phyloP scores from a whole-genome alignment of 2,329 filamentous ascomycete genomes.

The Biscogniauxia mediterranea region DNA sequence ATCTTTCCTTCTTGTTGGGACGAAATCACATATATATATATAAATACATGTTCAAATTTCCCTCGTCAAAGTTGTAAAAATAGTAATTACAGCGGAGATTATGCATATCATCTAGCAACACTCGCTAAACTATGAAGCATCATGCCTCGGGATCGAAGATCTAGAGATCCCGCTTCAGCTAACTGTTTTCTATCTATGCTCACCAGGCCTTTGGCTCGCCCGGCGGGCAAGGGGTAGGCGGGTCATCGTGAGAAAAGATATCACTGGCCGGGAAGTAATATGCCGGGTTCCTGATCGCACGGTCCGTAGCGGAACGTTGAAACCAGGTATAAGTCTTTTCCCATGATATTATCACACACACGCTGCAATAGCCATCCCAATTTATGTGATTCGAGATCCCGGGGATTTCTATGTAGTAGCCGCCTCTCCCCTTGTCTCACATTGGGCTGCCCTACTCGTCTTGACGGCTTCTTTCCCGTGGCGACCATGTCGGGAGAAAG shows the following conservation, averaged over 20 bases:
- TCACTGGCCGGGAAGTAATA: not conserved
- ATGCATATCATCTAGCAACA: not conserved
- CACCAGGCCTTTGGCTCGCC: not conserved
- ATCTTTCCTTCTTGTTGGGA: not conserved
- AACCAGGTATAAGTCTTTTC: constrained; percentile 17
- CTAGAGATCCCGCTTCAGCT: not conserved
- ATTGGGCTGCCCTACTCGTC: constrained; percentile 11
- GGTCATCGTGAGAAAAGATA: not conserved
- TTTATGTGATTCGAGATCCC: constrained; percentile 7
- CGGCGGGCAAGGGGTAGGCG: not conserved
- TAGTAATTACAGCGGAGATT: not conserved
- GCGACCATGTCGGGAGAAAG: constrained; percentile 23
- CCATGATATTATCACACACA: constrained; percentile 6
- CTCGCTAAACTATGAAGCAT: not conserved
- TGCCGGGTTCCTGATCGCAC: constrained; percentile 10
- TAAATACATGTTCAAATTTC: not conserved
- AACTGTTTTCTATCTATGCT: not conserved
- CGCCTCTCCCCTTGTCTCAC: constrained; percentile 8
- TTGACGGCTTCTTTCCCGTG: constrained; percentile 23
- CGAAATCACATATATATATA: not conserved
- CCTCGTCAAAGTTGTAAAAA: not conserved
- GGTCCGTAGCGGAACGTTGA: constrained; percentile 4
- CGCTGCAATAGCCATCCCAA: constrained; percentile 11
- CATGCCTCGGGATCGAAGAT: not conserved
- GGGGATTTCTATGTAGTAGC: constrained; percentile 9